Base-by-base conservation (phyloP, 371 early-diverging fungal species). In the Mucor irregularis region DNA sequence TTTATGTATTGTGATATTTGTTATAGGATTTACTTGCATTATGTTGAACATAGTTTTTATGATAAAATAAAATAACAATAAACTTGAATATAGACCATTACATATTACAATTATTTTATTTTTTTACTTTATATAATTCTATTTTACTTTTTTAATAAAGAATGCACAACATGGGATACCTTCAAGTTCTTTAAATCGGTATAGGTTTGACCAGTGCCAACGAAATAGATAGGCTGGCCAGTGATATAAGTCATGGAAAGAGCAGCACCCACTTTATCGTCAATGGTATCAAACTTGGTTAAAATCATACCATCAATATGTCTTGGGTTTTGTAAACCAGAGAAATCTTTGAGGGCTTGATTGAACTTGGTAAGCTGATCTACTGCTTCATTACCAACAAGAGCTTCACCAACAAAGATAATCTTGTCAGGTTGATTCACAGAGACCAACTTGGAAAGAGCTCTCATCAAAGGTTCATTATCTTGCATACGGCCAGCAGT, bases 401-500 rank as follows among this genome's bases (percentile, higher is more conserved):
- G 74, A 2, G 99, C 99, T 80, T 99, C 99, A 35, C 99, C 99
- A 8, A 99, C 99, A 85, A 98, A 99, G 55, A 99, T 82, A 59
- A 99, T 92, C 78, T 98, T 97, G 81, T 99, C 95, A 0, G 99
- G 98, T 35, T 88, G 86, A 71, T 99, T 99, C 16, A 91, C 86
- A 16, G 91, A 81, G 6, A 98, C 97, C 26, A 99, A 79, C 81
- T 97, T 97, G 21, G 97, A 90, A 47, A 99, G 76, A 4, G 97
- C 92, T 13, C 93, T 82, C 99, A 99, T 99, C 64, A 99, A 73
- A 8, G 97, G 94, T 68, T 93, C 95, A 58, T 99, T 99, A 64
- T 97, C 97, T 67, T 99, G 99, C 99, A 99, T 99, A 51, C 99
- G 87, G 6, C 99, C 99, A 10, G 99, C 99, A 2, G 99, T 99